Conservation (phyloP, 768 basidiomycete genomes). For the Lentinula edodes region DNA sequence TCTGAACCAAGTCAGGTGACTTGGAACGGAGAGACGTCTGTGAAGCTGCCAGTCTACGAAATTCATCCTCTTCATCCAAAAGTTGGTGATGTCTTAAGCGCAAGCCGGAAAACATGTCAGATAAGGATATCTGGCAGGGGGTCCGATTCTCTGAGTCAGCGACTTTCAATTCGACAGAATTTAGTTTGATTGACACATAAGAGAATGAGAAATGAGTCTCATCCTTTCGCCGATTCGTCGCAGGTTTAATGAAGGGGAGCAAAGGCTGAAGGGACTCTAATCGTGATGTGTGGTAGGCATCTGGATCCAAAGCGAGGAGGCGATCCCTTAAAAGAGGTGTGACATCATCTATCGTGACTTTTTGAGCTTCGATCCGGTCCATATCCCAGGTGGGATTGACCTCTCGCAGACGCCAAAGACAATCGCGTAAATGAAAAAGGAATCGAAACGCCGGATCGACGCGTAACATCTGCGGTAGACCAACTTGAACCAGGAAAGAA, state of each 20-base stretch:
- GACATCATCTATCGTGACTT: constrained; percentile 24
- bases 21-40: constrained; percentile 39
- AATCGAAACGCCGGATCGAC: constrained; percentile 70
- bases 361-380: not conserved
- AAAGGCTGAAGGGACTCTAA: constrained; percentile 24
- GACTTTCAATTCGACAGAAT: constrained; percentile 24
- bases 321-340: constrained; percentile 31
- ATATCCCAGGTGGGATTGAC: constrained; percentile 17
- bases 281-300: constrained; percentile 26
- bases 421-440: constrained; percentile 71
- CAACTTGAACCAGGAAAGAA: constrained; percentile 76
- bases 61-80: constrained; percentile 7
- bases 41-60: constrained; percentile 20
- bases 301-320: constrained; percentile 37
- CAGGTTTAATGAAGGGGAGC: constrained; percentile 18
- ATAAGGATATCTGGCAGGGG: constrained; percentile 30
- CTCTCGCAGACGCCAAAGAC: constrained; percentile 39
- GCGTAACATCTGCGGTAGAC: constrained; percentile 61
- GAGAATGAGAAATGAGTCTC: not conserved
- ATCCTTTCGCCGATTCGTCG: not conserved
- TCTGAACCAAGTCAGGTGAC: constrained; percentile 21
- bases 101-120: constrained; percentile 21
- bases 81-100: constrained; percentile 19
- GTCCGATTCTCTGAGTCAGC: constrained; percentile 24
- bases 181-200: constrained; percentile 21